These are phyloP conservation scores for Vigna nakashimae DNA, from an alignment of 306 rosid species.

Conservation along the genomic window DNA sequence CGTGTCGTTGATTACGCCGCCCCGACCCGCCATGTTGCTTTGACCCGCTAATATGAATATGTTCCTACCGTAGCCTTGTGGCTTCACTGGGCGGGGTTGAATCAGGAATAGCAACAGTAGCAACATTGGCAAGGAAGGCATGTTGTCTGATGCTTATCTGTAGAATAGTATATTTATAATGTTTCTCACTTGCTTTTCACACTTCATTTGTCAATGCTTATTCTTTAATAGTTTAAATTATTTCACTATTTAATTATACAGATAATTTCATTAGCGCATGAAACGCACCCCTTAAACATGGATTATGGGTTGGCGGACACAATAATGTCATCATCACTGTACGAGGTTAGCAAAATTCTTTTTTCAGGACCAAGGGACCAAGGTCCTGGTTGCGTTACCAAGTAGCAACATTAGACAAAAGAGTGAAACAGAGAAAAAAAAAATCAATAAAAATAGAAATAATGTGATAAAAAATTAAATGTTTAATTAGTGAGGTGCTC, in stretches of 20 bases:
- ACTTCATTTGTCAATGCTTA: not conserved
- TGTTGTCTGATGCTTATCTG: not conserved
- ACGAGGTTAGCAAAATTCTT: too few relatives aligned
- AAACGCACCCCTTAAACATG: not conserved
- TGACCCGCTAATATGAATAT: conserved; percentile 91
- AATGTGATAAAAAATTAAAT: too few relatives aligned
- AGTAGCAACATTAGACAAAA: too few relatives aligned
- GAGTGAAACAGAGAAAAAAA: too few relatives aligned
- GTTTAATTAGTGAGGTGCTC: too few relatives aligned
- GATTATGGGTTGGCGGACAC: too few relatives aligned
- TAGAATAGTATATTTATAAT: too few relatives aligned
- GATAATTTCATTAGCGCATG: not conserved
- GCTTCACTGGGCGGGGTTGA: conserved; percentile 22
- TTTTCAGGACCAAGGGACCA: too few relatives aligned
- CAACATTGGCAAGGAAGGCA: conserved; percentile 27
- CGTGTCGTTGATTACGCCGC: conserved; percentile 59
- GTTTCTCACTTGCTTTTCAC: not conserved
- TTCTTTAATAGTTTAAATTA: not conserved
- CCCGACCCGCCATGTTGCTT: conserved; percentile 97
- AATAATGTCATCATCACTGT: too few relatives aligned
- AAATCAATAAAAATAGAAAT: too few relatives aligned
- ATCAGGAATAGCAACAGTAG: not conserved
- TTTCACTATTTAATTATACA: not conserved
- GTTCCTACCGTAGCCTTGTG: conserved; percentile 35
- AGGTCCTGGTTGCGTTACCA: too few relatives aligned